These are phyloP conservation scores for Lasiosphaeria miniovina DNA, from an alignment of 495 filamentous ascomycete species.

Conservation along the genomic window DNA sequence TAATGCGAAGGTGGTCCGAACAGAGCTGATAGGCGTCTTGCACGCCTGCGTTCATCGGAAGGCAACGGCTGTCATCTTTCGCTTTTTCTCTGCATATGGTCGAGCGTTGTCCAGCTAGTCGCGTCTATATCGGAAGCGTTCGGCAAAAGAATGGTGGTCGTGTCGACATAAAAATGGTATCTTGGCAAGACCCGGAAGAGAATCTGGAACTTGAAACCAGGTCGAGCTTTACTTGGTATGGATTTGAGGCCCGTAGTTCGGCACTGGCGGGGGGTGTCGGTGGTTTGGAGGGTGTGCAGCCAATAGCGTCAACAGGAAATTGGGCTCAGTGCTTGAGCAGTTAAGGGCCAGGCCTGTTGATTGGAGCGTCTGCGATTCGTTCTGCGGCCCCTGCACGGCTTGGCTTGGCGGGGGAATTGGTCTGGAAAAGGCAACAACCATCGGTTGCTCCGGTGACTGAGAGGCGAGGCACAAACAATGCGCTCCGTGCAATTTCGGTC, in stretches of 20 bases:
- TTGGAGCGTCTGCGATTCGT: background rate
- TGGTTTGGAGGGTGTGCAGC: background rate
- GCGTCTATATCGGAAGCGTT: background rate
- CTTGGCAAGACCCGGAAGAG: background rate
- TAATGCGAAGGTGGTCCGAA: too few relatives aligned
- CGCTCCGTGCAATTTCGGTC: background rate
- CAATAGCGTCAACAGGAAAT: background rate
- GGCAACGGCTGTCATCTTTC: conserved; percentile 1
- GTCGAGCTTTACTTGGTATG: background rate
- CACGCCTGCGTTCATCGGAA: background rate
- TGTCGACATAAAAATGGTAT: background rate
- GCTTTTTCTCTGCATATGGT: background rate
- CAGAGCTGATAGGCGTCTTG: too few relatives aligned
- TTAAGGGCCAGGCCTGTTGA: background rate
- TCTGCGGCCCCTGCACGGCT: background rate
- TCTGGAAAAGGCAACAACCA: background rate
- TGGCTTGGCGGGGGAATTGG: background rate
- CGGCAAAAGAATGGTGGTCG: background rate
- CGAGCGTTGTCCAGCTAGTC: background rate
- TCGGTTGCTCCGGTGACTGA: background rate
- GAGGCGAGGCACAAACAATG: background rate
- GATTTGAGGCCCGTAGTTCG: background rate
- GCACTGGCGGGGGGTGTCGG: background rate
- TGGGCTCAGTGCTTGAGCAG: background rate
- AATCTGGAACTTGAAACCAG: background rate